phyloP scores from a whole-genome alignment of 176 grass and related monocot species.

The Pontederia crassipes region DNA sequence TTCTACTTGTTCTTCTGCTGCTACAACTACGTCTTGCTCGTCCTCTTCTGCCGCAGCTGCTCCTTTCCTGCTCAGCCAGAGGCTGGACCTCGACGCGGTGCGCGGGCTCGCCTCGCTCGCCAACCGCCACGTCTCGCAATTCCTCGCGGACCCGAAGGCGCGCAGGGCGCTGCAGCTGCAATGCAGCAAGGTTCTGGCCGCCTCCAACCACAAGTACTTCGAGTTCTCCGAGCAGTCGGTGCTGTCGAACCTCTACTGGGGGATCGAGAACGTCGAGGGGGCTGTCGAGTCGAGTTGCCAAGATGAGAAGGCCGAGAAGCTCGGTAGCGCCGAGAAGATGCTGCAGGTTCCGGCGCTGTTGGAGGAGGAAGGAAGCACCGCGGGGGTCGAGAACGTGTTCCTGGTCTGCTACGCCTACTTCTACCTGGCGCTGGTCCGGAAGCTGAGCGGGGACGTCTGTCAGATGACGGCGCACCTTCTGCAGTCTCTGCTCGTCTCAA shows the following conservation, averaged over 20 bases:
- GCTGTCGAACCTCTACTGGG: constrained; percentile 47
- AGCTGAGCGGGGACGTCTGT: constrained; percentile 55
- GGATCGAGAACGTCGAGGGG: constrained; percentile 38
- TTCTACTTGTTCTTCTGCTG: too few relatives aligned
- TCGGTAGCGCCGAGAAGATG: constrained; percentile 43
- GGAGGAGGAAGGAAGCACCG: constrained; percentile 55
- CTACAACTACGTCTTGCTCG: too few relatives aligned
- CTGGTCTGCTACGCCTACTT: constrained; percentile 80
- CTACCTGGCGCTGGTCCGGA: constrained; percentile 66
- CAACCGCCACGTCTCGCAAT: constrained; percentile 36
- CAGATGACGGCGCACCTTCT: constrained; percentile 91
- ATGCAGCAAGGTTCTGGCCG: constrained; percentile 22
- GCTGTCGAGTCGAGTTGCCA: neutral
- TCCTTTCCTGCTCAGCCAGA: neutral
- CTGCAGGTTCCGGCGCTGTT: constrained; percentile 77
- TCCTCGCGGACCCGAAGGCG: constrained; percentile 37
- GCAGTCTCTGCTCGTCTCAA: constrained; percentile 46
- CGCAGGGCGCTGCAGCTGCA: constrained; percentile 22
- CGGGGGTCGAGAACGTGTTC: constrained; percentile 51
- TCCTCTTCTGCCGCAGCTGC: neutral
- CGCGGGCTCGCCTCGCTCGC: constrained; percentile 43
- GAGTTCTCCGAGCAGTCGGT: constrained; percentile 30
- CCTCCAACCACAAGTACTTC: constrained; percentile 1
- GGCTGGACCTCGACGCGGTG: constrained; percentile 28
- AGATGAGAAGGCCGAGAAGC: constrained; percentile 3